Base-by-base conservation (phyloP, 1,284 basidiomycete species). In the Cryptococcus sp. region DNA sequence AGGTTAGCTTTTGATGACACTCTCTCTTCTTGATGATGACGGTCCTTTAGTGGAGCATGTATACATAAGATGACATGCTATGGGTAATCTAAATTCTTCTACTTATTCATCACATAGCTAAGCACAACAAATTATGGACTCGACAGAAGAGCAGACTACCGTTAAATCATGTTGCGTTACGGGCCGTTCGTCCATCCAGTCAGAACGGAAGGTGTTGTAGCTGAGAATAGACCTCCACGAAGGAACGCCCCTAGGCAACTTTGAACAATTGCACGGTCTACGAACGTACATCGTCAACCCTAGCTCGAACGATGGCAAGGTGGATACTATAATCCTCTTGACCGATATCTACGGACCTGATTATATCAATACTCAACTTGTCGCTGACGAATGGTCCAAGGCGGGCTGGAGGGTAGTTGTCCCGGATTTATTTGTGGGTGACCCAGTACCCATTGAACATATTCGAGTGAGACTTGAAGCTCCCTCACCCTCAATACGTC, bases 301-400 rank as follows among this genome's bases (percentile, higher is more conserved):
- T 18, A 46, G 56, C 5, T 36, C 45, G 7, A 21, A 3, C 24
- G 11, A 31, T 7, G 46, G 48, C 45, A 82, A 82, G 59, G 77
- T 81, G 60, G 83, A 84, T 64, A 82, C 79, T 23, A 56, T 86
- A 51, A 75, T 75, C 34, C 79, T 79, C 69, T 60, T 85, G 28
- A 67, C 82, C 7, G 86, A 88, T 60, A 78, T 83, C 47, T 86
- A 85, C 59, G 87, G 86, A 5, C 64, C 83, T 22, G 76, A 78
- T 16, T 72, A 82, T 19, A 56, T 76, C 66, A 88, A 83, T 68
- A 78, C 78, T 59, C 56, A 68, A 48, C 42, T 61, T 2, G 48
- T 73, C 4, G 82, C 78, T 13, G 88, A 90, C 63, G 83, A 82
- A 64, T 88, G 84, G 72, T 86, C 87, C 14, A 77, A 59, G 19